phyloP scores from a whole-genome alignment of 805 yeast species.

The Saccharomycopsis fibuligera region DNA sequence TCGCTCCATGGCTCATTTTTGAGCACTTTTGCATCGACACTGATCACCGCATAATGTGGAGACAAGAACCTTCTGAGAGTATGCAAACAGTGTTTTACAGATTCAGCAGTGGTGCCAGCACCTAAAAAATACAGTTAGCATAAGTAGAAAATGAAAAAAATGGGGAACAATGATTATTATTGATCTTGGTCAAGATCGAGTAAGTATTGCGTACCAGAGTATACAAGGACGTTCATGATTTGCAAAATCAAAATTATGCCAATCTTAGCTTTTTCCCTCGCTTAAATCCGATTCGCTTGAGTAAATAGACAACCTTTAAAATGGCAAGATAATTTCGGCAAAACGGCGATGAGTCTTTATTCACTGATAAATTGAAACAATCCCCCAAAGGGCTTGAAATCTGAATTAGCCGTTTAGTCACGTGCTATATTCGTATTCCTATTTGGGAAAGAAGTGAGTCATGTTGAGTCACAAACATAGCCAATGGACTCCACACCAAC shows the following conservation, averaged over 20 bases:
- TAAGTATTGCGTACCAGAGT: constrained; percentile 36
- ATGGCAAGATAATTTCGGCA: too few species aligned
- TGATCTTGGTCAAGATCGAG: neutral
- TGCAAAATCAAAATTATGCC: constrained; percentile 64
- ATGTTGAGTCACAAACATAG: neutral
- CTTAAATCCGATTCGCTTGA: too few species aligned
- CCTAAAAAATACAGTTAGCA: constrained; percentile 28
- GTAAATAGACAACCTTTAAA: too few species aligned
- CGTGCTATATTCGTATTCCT: too few species aligned
- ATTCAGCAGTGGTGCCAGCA: constrained; percentile 82
- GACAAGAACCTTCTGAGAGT: constrained; percentile 69
- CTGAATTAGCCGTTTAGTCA: too few species aligned
- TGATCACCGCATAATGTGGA: constrained; percentile 81
- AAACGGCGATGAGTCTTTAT: too few species aligned
- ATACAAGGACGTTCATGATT: constrained; percentile 68
- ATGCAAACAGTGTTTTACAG: constrained; percentile 78
- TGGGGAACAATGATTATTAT: neutral
- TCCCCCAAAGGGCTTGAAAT: too few species aligned
- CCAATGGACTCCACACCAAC: too few species aligned
- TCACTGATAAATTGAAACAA: too few species aligned
- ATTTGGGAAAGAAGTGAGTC: neutral
- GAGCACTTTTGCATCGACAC: constrained; percentile 57
- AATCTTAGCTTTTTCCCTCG: constrained; percentile 58
- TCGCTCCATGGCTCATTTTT: constrained; percentile 82
- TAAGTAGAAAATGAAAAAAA: constrained; percentile 20